Percentiles rank a stretch among this genome's conserved stretches.
phyloP scores from a whole-genome alignment of 257 asterid genomes.

The Capsicum chinense region DNA sequence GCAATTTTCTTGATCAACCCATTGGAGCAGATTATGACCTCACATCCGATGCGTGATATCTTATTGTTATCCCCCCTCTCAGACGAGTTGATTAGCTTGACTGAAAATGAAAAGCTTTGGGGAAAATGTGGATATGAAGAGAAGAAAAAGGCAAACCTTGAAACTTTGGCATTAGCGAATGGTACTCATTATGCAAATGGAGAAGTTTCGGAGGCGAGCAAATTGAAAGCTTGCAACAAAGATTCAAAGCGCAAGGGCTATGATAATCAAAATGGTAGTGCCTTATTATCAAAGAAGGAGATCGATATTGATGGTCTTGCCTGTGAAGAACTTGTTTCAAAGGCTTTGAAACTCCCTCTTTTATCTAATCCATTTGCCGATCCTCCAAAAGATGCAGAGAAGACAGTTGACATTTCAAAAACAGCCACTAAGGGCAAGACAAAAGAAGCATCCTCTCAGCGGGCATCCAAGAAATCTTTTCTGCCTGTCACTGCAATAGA shows the following conservation, averaged over 20 bases:
- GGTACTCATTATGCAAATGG: slow-evolving; percentile 59
- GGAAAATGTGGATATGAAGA: slow-evolving; percentile 54
- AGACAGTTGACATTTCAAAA: slow-evolving; percentile 34
- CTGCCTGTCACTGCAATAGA: slow-evolving; percentile 47
- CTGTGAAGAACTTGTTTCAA: slow-evolving; percentile 79
- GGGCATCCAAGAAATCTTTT: slow-evolving; percentile 50
- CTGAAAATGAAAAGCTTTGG: slow-evolving; percentile 47
- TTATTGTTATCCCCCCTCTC: slow-evolving; percentile 79
- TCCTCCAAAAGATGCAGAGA: slow-evolving; percentile 48
- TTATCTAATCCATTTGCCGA: slow-evolving; percentile 51
- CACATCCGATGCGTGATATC: slow-evolving; percentile 51
- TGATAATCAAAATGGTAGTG: slow-evolving; percentile 37
- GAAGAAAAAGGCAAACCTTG: slow-evolving; percentile 42
- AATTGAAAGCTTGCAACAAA: slow-evolving; percentile 45
- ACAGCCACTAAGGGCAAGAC: slow-evolving; percentile 38
- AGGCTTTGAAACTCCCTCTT: slow-evolving; percentile 87
- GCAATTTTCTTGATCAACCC: slow-evolving; percentile 31
- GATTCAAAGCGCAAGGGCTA: slow-evolving; percentile 41
- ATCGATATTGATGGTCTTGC: slow-evolving; percentile 51
- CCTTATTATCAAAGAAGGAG: slow-evolving; percentile 55
- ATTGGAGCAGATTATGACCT: slow-evolving; percentile 81
- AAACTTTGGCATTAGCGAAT: slow-evolving; percentile 45
- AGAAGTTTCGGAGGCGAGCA: slow-evolving; percentile 52
- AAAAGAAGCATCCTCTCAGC: slow-evolving; percentile 44
- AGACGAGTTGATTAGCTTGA: slow-evolving; percentile 57